A percentile compares a stretch with the other conserved stretches of the same genome.
phyloP scores from a whole-genome alignment of 441 rosid genomes.

The Dalechampia spathulata region DNA sequence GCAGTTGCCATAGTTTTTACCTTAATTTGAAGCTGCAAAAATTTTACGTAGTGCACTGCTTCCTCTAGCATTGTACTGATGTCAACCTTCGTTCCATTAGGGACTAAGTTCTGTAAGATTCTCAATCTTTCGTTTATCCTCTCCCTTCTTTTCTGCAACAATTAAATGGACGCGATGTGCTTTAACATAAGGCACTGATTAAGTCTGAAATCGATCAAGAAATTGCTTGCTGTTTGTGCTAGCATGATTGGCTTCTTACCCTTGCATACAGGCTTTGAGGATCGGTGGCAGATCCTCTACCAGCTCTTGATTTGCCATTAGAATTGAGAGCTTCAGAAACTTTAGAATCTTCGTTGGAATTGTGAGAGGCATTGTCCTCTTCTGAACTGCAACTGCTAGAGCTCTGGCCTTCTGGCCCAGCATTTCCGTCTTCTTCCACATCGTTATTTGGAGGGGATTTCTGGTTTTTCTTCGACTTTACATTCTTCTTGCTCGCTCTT shows the following conservation, averaged over 20 bases:
- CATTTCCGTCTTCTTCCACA: conserved; percentile 31
- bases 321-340: conserved; percentile 31
- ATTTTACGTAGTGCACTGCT: conserved; percentile 68
- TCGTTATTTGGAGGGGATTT: conserved; percentile 19
- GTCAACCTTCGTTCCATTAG: conserved; percentile 85
- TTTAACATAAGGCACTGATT: too few relatives aligned
- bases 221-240: not conserved
- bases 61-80: conserved; percentile 84
- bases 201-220: conserved; percentile 5
- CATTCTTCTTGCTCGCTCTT: conserved; percentile 38
- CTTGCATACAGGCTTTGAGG: conserved; percentile 79
- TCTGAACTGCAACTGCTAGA: conserved; percentile 51
- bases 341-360: conserved; percentile 31
- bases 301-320: conserved; percentile 50
- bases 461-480: conserved; percentile 37
- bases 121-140: conserved; percentile 60
- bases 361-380: conserved; percentile 45
- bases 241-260: conserved; percentile 28
- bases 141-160: conserved; percentile 70
- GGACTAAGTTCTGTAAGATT: conserved; percentile 61
- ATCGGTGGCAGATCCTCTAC: conserved; percentile 65
- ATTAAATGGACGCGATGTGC: too few relatives aligned
- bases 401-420: conserved; percentile 21
- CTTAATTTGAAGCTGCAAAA: conserved; percentile 80
- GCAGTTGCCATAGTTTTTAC: too few relatives aligned